Evolutionary conservation across 495 filamentous ascomycete species (phyloP), one percentile per base, ranked within the genome.

Genomic region (Neurospora sp.): DNA sequence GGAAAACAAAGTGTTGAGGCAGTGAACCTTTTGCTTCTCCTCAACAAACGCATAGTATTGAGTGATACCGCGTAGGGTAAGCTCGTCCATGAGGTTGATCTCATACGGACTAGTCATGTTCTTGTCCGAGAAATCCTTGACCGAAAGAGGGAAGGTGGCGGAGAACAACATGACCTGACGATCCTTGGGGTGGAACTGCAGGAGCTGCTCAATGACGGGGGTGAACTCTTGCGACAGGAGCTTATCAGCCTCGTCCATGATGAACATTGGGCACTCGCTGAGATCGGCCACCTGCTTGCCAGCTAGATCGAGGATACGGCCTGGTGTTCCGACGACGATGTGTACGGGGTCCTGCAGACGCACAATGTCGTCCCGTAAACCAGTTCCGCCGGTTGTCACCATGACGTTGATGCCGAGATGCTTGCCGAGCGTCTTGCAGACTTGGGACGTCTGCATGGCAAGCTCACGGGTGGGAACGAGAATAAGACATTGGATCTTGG

Each of bases 11-110:
- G 96, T 99, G 83, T 99, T 99, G 45, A 99, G 85, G 81, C 96
- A 99, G 83, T 98, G 96, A 9, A 99, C 96, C 83, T 99, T 99
- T 81, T 97, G 94, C 84, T 97, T 98, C 84, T 99, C 96, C 81
- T 98, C 96, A 69, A 99, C 96, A 75, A 97, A 99, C 20, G 96
- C 96, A 78, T 99, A 99, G 82, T 97, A 99, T 77, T 99, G 96
- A 0, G 96, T 99, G 74, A 99, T 97, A 83, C 96, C 96, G 59
- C 96, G 91, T 22, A 99, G 89, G 22, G 96, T 99, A 70, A 99
- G 93, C 81, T 99, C 96, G 78, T 99, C 96, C 96, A 99, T 99
- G 38, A 99, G 88, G 78, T 99, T 99, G 83, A 99, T 99, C 82
- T 99, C 96, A 76, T 98, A 97, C 1, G 96, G 96, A 72, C 90